Conservation (phyloP, 2,329 filamentous ascomycete genomes). For the Colletotrichum euphorbiae region DNA sequence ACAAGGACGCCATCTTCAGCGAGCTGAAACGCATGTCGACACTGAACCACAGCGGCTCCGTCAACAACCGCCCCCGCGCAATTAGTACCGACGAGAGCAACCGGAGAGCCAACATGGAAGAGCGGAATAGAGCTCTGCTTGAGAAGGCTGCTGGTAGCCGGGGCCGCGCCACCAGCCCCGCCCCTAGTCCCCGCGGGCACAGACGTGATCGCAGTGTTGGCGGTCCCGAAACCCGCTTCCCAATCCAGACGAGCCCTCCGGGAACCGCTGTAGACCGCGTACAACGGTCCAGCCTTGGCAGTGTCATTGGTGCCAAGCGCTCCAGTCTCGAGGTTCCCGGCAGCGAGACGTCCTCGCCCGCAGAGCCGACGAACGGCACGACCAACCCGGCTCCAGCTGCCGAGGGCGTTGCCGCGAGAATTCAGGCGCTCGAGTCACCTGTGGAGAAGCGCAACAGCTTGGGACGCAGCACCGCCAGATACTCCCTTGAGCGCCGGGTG, state of each 20-base stretch:
- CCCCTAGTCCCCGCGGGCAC: slow-evolving; percentile 70
- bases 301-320: slow-evolving; percentile 65
- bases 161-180: slow-evolving; percentile 80
- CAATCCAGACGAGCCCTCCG: slow-evolving; percentile 77
- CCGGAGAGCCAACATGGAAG: slow-evolving; percentile 92
- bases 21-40: slow-evolving; percentile 92
- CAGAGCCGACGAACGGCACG: slow-evolving; percentile 58
- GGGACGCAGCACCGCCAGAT: slow-evolving; percentile 61
- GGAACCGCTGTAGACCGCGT: slow-evolving; percentile 58
- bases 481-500: slow-evolving; percentile 65
- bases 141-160: slow-evolving; percentile 73
- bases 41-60: slow-evolving; percentile 72
- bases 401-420: slow-evolving; percentile 34
- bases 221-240: slow-evolving; percentile 83
- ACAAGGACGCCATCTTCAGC: slow-evolving; percentile 95
- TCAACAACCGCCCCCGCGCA: slow-evolving; percentile 75
- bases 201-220: slow-evolving; percentile 84
- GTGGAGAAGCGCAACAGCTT: slow-evolving; percentile 75
- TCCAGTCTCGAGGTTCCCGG: slow-evolving; percentile 86
- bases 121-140: slow-evolving; percentile 85
- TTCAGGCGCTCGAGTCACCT: slow-evolving; percentile 43
- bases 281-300: slow-evolving; percentile 62
- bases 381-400: slow-evolving; percentile 39
- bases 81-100: slow-evolving; percentile 97
- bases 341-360: slow-evolving; percentile 56